A percentile compares a stretch with the other conserved stretches of the same genome.
These are phyloP conservation scores for Solanum chiquidenum DNA, from an alignment of 257 asterid genomes.

Conservation along the genomic window DNA sequence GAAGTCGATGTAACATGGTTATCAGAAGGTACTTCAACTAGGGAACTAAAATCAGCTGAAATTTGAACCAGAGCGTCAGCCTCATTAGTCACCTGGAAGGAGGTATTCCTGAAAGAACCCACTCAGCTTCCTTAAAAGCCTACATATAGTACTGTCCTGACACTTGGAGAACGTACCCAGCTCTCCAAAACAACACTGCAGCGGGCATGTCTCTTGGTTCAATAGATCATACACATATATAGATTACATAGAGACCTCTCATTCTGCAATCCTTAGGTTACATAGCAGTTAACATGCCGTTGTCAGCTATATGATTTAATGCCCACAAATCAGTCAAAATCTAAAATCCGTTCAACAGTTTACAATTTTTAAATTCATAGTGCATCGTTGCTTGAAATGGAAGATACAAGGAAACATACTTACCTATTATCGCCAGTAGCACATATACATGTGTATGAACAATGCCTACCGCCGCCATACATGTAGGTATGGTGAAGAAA, in stretches of 20 bases:
- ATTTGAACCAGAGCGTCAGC: background rate
- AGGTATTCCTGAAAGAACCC: background rate
- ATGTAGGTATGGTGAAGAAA: constrained; percentile 92
- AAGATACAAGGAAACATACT: background rate
- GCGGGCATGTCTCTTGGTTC: background rate
- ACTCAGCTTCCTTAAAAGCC: background rate
- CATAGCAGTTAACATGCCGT: background rate
- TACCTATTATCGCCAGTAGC: constrained; percentile 87
- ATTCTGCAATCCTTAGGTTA: background rate
- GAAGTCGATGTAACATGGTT: background rate
- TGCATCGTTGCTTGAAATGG: background rate
- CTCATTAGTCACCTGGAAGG: background rate
- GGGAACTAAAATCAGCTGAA: background rate
- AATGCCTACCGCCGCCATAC: constrained; percentile 94
- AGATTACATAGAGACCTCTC: background rate
- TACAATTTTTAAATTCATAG: background rate
- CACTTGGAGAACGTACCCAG: background rate
- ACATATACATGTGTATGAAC: constrained; percentile 93
- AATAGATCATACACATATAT: background rate
- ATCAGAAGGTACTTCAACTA: background rate
- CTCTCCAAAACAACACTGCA: background rate
- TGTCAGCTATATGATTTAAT: background rate
- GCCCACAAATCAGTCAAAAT: background rate
- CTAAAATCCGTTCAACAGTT: background rate
- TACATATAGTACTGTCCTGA: background rate